Base-by-base conservation (phyloP, 306 rosid species). In the Cucumis sativus region DNA sequence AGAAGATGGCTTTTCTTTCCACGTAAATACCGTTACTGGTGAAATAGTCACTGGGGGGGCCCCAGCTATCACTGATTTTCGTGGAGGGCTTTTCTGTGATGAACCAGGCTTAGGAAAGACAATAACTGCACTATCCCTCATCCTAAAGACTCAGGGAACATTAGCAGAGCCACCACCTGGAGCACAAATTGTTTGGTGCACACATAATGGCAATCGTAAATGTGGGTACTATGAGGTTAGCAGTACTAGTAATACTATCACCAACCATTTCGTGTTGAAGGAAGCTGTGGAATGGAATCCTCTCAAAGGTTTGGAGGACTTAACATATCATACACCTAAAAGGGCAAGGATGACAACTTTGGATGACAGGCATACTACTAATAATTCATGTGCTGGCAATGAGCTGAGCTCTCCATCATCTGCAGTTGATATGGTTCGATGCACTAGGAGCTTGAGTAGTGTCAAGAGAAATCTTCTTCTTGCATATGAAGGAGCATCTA, bases 51-150 rank as follows among this genome's bases (percentile, higher is more conserved):
- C 79, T 37, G 91, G 86, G 63, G 79, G 70, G 74, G 80, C 93
- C 74, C 99, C 97, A 77, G 86, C 91, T 47, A 74, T 90, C 80
- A 90, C 78, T 80, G 98, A 95, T 85, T 95, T 95, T 72, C 86
- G 82, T 55, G 98, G 98, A 83, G 98, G 98, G 73, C 81, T 95
- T 92, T 95, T 95, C 67, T 95, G 98, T 80, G 98, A 95, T 65
- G 98, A 95, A 80, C 98, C 98, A 62, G 97, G 98, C 79, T 85
- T 95, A 87, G 98, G 98, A 60, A 95, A 95, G 93, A 95, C 98
- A 43, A 91, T 95, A 79, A 95, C 97, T 33, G 88, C 97, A 62
- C 93, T 95, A 69, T 89, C 98, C 70, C 96, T 95, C 62, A 88
- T 92, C 79, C 64, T 90, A 82, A 95, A 95, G 91, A 88, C 97